Evolutionary conservation across 208 protist species (phyloP), one percentile per base, ranked within the genome.

Genomic region (Angomonas desouzai): DNA sequence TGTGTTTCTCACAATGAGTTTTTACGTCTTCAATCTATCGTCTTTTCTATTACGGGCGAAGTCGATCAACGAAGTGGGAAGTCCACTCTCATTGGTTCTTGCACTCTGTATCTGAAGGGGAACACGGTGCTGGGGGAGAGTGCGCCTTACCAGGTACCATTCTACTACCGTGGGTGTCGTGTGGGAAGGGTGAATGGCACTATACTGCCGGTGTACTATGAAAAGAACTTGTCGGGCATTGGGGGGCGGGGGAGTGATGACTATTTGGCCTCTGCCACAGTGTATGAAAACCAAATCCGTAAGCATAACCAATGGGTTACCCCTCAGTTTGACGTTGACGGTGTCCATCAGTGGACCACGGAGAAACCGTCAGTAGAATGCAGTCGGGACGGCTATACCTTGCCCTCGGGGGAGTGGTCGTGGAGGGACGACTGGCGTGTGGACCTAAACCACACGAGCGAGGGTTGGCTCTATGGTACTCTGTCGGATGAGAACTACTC

Each of bases 241-340:
- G 61, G 68, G 20, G 80, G 80, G 13, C 48, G 84, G 29, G 58
- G 36, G 22, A 49, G 53, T 30, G 76, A 68, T 6, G 70, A 64
- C 0, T 73, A 73, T 48, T 70, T 77, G 3, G 47, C 74, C 6
- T 43, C 87, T 4, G 75, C 81, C 20, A 73, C 65, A 11, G 85
- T 75, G 66, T 85, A 80, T 64, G 85, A 91, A 60, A 91, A 88
- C 48, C 66, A 86, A 48, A 40, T 80, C 13, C 59, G 73, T 18
- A 68, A 72, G 10, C 20, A 27, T 10, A 57, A 57, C 40, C 20
- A 23, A 2, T 91, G 77, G 75, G 51, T 57, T 9, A 43, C 76
- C 11, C 72, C 77, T 18, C 78, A 75, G 20, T 40, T 60, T 13
- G 34, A 1, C 4, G 43, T 67, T 13, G 71, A 76, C 36, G 64